Evolutionary conservation across 2,329 filamentous ascomycete genomes (phyloP).

Genomic region (Dothistroma septosporum): DNA sequence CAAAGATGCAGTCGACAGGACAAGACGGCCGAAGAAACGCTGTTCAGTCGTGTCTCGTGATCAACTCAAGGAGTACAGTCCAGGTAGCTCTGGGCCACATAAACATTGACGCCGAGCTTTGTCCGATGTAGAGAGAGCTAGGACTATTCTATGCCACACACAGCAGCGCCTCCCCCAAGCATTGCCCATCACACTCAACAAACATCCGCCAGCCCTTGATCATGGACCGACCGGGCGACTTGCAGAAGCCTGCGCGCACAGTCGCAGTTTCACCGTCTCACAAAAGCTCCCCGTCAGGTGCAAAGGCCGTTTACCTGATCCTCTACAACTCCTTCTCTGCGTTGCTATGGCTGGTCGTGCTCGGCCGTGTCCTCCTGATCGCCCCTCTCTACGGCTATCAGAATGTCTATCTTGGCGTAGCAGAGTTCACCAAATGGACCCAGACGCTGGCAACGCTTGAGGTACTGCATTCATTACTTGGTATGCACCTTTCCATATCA

Average conservation of each 20-base stretch:
- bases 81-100: background rate
- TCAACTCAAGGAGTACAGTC: background rate
- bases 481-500: slow-evolving; percentile 48
- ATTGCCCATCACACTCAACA: too few relatives aligned
- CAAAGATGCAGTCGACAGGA: background rate
- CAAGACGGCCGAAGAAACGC: background rate
- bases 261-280: slow-evolving; percentile 4
- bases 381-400: slow-evolving; percentile 42
- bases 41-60: background rate
- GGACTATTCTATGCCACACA: too few relatives aligned
- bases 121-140: background rate
- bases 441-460: slow-evolving; percentile 83
- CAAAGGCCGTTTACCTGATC: slow-evolving; percentile 60
- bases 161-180: too few relatives aligned
- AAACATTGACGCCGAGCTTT: background rate
- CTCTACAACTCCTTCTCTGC: slow-evolving; percentile 80
- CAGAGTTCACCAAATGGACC: slow-evolving; percentile 68
- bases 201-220: background rate
- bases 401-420: slow-evolving; percentile 58
- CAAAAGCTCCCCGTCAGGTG: slow-evolving; percentile 29
- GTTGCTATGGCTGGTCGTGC: slow-evolving; percentile 71
- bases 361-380: slow-evolving; percentile 63
- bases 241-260: slow-evolving; percentile 20
- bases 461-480: slow-evolving; percentile 72
- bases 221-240: slow-evolving; percentile 29